These are phyloP conservation scores for Scenedesmus sp. DNA, from an alignment of 163 green algal genomes.

Conservation along the genomic window DNA sequence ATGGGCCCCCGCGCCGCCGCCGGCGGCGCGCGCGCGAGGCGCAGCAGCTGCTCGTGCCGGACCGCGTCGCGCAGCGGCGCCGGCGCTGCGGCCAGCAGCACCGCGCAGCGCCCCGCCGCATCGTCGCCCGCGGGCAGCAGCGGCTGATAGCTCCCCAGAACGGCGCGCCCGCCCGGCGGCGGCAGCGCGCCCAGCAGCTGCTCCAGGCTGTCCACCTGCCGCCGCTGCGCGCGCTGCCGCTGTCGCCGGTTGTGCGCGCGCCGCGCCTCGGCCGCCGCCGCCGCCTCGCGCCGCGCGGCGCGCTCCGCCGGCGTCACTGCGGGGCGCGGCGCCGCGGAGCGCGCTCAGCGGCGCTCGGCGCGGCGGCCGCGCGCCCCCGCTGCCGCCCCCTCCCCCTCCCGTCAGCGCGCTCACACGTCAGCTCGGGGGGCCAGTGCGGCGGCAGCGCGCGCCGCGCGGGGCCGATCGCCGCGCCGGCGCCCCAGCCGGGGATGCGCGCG, in stretches of 20 bases:
- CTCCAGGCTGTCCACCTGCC: neutral
- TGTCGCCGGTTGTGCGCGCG: slow-evolving; percentile 23
- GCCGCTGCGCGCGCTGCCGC: slow-evolving; percentile 12
- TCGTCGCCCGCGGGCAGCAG: neutral
- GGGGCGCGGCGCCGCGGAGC: too few relatives aligned
- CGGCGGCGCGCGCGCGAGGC: too few relatives aligned
- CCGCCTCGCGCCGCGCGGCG: slow-evolving; percentile 3
- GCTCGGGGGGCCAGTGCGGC: slow-evolving; percentile 9
- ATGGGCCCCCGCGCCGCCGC: neutral
- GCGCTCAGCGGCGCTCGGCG: too few relatives aligned
- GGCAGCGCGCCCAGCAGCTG: slow-evolving; percentile 7
- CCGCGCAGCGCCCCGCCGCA: too few relatives aligned
- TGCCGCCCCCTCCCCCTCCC: too few relatives aligned
- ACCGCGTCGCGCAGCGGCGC: neutral
- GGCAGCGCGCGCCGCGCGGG: slow-evolving; percentile 5
- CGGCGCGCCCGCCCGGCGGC: slow-evolving; percentile 1
- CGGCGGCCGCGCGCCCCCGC: too few relatives aligned
- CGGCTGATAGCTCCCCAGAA: slow-evolving; percentile 19
- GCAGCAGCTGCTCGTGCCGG: neutral
- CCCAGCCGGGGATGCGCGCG: neutral
- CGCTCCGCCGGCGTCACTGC: slow-evolving; percentile 26
- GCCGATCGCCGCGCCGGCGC: neutral
- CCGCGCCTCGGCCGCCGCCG: slow-evolving; percentile 1
- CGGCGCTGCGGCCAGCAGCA: slow-evolving; percentile 2
- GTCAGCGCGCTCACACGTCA: slow-evolving; percentile 21